Evolutionary conservation across 495 filamentous ascomycete species (phyloP).

Genomic region (Trichoderma asperelloides): DNA sequence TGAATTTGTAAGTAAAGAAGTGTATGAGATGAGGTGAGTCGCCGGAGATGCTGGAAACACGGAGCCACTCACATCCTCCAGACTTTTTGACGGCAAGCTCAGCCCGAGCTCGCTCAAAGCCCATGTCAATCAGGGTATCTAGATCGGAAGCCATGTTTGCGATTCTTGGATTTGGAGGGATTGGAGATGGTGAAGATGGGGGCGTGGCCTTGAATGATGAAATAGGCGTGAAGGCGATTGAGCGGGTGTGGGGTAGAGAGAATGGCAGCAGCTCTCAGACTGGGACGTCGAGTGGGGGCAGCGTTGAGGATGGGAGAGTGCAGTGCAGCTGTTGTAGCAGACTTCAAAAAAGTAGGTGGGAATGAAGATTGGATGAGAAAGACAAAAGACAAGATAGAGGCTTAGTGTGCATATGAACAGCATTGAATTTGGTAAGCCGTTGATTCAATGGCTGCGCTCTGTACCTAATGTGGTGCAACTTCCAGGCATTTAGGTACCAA

Average conservation of each 20-base stretch:
- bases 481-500: neutral
- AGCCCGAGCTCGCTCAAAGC: constrained; percentile 75
- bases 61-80: constrained; percentile 53
- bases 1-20: neutral
- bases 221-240: neutral
- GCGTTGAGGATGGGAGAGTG: neutral
- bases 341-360: too few relatives aligned
- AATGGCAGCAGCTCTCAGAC: neutral
- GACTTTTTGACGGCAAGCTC: constrained; percentile 73
- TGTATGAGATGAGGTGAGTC: constrained; percentile 19
- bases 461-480: neutral
- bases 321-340: neutral
- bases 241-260: neutral
- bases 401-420: too few relatives aligned
- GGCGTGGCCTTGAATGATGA: neutral
- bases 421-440: too few relatives aligned
- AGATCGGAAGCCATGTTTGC: constrained; percentile 45
- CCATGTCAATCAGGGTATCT: constrained; percentile 83
- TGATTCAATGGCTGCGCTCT: too few relatives aligned
- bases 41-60: neutral
- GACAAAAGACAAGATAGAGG: too few relatives aligned
- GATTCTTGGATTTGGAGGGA: constrained; percentile 40
- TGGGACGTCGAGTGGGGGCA: neutral
- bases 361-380: neutral
- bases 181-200: neutral